phyloP scores from a whole-genome alignment of 805 yeast species.

The Kodamaea fukazawae region DNA sequence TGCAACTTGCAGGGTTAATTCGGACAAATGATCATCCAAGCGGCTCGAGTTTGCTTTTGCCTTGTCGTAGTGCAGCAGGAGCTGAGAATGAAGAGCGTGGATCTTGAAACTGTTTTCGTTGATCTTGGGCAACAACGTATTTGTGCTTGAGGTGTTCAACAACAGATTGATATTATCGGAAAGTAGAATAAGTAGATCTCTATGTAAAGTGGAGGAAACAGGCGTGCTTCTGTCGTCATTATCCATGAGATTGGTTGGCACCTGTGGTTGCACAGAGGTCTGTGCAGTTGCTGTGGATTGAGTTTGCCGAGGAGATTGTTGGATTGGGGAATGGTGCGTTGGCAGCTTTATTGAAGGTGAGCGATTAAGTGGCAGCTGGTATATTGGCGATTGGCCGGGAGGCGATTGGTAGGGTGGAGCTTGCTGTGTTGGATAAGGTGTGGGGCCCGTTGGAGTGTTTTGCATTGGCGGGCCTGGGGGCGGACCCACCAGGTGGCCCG shows the following conservation, averaged over 20 bases:
- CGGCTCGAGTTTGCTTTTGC: slow-evolving; percentile 35
- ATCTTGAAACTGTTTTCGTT: slow-evolving; percentile 18
- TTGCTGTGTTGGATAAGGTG: not conserved
- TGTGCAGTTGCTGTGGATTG: not conserved
- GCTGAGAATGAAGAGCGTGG: slow-evolving; percentile 29
- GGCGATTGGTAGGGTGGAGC: slow-evolving; percentile 29
- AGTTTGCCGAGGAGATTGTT: not conserved
- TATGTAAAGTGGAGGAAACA: slow-evolving; percentile 2
- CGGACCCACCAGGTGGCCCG: not conserved
- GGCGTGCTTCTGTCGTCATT: slow-evolving; percentile 4
- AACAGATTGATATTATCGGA: slow-evolving; percentile 8
- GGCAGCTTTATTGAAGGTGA: slow-evolving; percentile 6
- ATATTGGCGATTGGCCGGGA: slow-evolving; percentile 17
- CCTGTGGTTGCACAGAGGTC: not conserved
- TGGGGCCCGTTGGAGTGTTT: not conserved
- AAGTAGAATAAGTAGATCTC: slow-evolving; percentile 5
- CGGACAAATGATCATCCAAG: slow-evolving; percentile 28
- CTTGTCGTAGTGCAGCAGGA: slow-evolving; percentile 33
- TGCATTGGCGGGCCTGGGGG: not conserved
- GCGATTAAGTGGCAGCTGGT: slow-evolving; percentile 8
- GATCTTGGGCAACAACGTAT: slow-evolving; percentile 7
- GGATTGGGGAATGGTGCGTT: no score
- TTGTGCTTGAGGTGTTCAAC: not conserved
- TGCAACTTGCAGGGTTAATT: slow-evolving; percentile 26
- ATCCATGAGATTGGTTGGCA: slow-evolving; percentile 3